Evolutionary conservation across 2,329 filamentous ascomycete species (phyloP), one percentile per base, ranked within the genome.

Genomic region (Arthrinium phaeospermum): DNA sequence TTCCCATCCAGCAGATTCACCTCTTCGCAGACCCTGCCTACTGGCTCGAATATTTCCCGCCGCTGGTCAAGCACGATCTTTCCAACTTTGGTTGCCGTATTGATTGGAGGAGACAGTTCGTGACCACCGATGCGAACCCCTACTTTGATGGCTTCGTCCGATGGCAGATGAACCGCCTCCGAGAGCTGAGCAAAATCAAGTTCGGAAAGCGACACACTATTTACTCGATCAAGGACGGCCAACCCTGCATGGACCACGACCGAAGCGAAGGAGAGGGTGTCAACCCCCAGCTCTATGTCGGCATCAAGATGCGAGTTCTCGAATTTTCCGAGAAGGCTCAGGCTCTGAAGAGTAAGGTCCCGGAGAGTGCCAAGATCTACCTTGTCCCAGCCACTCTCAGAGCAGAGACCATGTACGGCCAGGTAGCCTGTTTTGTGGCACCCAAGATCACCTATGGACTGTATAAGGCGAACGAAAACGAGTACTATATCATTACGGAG

Each of bases 321-420:
- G 93, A 98, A 80, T 99, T 95, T 95, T 90, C 95, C 0, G 90
- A 93, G 44, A 88, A 91, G 75, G 93, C 94, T 34, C 90, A 91
- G 75, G 85, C 90, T 70, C 84, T 98, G 72, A 89, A 92, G 81
- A 92, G 90, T 75, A 96, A 96, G 85, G 85, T 98, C 4, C 93
- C 96, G 7, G 88, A 91, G 47, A 91, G 89, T 75, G 92, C 94
- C 67, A 93, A 93, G 74, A 92, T 98, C 72, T 98, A 92, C 85
- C 93, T 98, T 78, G 91, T 98, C 16, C 93, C 96, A 16, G 96
- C 96, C 22, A 98, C 96, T 71, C 89, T 99, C 74, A 90, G 96
- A 74, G 94, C 96, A 2, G 96, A 99, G 87, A 99, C 96, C 47
- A 98, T 99, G 96, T 99, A 98, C 81, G 97, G 97, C 53, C 96